Base-by-base conservation (phyloP, 176 grass and related monocot genomes). In the Ampelocalamus luodianensis region DNA sequence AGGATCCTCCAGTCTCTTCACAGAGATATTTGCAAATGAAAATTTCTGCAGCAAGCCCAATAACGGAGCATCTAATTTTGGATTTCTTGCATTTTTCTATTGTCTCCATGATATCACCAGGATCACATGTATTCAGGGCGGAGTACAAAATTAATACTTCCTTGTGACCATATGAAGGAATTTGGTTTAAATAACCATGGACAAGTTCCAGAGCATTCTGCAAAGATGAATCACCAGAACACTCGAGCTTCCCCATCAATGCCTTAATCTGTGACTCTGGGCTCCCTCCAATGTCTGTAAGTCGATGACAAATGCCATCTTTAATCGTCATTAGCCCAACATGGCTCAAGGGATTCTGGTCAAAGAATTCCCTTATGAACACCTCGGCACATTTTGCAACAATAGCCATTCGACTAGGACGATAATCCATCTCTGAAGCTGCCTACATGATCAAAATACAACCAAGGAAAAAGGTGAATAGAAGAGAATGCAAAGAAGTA, bases 271-370 rank as follows among this genome's bases (percentile, higher is more conserved):
- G 93, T 46, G 97, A 90, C 54, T 99, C 97, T 51, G 97, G 92
- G 61, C 93, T 94, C 71, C 97, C 97, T 39, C 97, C 97, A 83
- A 96, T 92, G 3, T 99, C 88, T 46, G 97, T 99, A 46, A 99
- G 86, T 61, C 84, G 81, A 76, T 96, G 90, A 6, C 90, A 83
- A 82, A 96, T 46, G 73, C 97, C 91, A 72, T 99, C 93, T 86
- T 92, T 96, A 84, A 99, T 90, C 2, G 83, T 92, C 26, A 96
- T 83, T 62, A 96, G 42, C 24, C 97, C 97, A 54, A 99, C 85
- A 91, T 99, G 97, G 58, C 93, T 96, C 74, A 99, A 85, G 1
- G 93, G 97, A 83, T 99, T 99, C 84, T 99, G 97, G 84, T 99
- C 93, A 34, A 99, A 99, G 84, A 96, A 99, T 82, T 99, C 93